These are phyloP conservation scores for Pichia kudriavzevii DNA, from an alignment of 1,139 yeast species.

Conservation along the genomic window DNA sequence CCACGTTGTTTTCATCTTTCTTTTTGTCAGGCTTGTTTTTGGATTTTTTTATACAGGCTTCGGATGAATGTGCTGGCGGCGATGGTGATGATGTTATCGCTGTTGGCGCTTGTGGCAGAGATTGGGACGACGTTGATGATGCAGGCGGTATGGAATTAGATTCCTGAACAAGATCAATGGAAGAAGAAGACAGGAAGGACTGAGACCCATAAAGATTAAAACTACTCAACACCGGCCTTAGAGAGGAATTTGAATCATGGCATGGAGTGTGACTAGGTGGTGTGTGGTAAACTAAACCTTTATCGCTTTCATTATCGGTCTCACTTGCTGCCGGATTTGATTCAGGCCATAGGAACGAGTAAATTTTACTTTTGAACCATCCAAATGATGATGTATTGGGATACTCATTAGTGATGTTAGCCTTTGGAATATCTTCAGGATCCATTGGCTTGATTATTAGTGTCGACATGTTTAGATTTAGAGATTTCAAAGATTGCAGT, in stretches of 20 bases:
- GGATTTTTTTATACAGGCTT: too few relatives aligned
- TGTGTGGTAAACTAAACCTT: constrained; percentile 21
- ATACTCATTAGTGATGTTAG: constrained; percentile 2
- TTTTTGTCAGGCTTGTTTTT: constrained; percentile 1
- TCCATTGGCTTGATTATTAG: constrained; percentile 28
- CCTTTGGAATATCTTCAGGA: constrained; percentile 13
- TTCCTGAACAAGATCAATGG: too few relatives aligned
- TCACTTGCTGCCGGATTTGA: not conserved
- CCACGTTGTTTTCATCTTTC: constrained; percentile 8
- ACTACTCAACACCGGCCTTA: constrained; percentile 14
- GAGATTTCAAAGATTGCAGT: constrained; percentile 17
- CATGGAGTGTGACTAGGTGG: too few relatives aligned
- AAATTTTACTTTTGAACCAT: constrained; percentile 15
- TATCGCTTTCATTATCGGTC: constrained; percentile 17
- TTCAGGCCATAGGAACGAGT: constrained; percentile 14
- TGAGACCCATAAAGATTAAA: constrained; percentile 17
- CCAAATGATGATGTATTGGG: constrained; percentile 8
- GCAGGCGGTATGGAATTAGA: too few relatives aligned
- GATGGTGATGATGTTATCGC: too few relatives aligned
- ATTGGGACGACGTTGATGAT: too few relatives aligned
- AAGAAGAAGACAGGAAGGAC: too few relatives aligned
- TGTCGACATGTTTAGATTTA: constrained; percentile 27
- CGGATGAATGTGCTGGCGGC: too few relatives aligned
- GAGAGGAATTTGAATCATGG: too few relatives aligned
- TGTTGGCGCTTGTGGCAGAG: too few relatives aligned